Percentiles rank a stretch among this genome's conserved stretches.
Conservation (phyloP, 441 rosid genomes). For the Croton setiger region DNA sequence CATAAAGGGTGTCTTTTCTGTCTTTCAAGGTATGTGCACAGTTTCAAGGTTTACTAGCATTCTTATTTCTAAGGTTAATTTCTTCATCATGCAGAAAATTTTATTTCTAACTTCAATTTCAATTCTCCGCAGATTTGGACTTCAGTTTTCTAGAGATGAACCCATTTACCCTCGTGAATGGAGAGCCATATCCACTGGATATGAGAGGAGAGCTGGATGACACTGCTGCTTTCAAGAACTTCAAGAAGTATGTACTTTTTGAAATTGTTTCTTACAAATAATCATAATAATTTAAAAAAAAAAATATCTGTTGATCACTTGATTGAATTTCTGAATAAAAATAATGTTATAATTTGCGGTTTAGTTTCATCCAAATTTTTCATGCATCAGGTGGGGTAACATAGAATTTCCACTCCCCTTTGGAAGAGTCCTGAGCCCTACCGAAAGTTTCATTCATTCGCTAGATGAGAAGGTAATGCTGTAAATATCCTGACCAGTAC, state of each 20-base stretch:
- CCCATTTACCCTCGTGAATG: constrained; percentile 77
- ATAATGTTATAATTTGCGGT: neutral
- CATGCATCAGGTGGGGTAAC: constrained; percentile 67
- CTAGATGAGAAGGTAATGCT: constrained; percentile 80
- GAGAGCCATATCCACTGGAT: constrained; percentile 87
- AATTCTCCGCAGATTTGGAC: constrained; percentile 56
- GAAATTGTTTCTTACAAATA: neutral
- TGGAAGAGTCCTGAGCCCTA: constrained; percentile 78
- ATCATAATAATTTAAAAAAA: neutral
- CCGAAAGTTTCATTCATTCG: constrained; percentile 71
- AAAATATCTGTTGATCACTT: constrained; percentile 6
- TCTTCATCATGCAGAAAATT: constrained; percentile 2
- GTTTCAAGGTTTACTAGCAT: constrained; percentile 11
- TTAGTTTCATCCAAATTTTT: constrained; percentile 11
- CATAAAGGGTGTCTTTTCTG: constrained; percentile 63
- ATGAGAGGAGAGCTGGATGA: constrained; percentile 97
- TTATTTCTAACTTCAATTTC: constrained; percentile 14
- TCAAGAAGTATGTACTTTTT: constrained; percentile 51
- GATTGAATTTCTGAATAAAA: neutral
- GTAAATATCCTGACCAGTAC: constrained; percentile 19
- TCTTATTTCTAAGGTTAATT: neutral
- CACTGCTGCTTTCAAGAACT: constrained; percentile 92
- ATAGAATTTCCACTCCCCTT: constrained; percentile 84
- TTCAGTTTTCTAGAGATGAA: constrained; percentile 93
- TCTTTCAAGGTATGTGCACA: constrained; percentile 69